Evolutionary conservation across 306 rosid genomes (phyloP), one percentile per base, ranked within the genome.

Genomic region (Vachellia pachyceras): DNA sequence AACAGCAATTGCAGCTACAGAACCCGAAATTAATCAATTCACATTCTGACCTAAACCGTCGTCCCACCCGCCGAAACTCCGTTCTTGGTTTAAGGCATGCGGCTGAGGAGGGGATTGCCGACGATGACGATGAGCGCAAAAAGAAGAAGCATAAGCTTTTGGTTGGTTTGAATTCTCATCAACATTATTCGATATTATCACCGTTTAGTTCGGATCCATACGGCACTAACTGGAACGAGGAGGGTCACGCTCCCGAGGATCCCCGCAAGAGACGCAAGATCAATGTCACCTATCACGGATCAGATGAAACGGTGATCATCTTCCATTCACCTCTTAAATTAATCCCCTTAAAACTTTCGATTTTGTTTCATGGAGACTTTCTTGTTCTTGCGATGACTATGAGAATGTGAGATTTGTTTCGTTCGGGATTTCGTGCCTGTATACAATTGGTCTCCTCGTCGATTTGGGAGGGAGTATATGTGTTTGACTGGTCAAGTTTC

Each of bases 401-500:
- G 66, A 41, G 17, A n/a, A 22, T 9, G 40, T 14, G 72, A 74
- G 75, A 54, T 80, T 82, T 69, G 22, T 60, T 77, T 70, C 29
- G 83, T 83, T 83, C 83, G 70, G 88, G 81, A 85, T 78, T 89
- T 89, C 91, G 94, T 92, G 95, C 90, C 82, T 75, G 77, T 73
- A 13, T 73, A 45, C 49, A 74, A 73, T 58, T 39, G 75, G 82
- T 68, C 69, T 80, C 79, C 64, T 88, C 73, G 83, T 79, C 85
- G 85, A 88, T 86, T 82, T 87, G 23, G 75, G 86, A 67, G 78
- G 80, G 68, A 61, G 77, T 64, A 70, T 69, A 74, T 78, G 85
- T 47, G 89, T 88, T 92, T 89, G 97, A 92, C 97, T 82, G 83
- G 92, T 94, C 92, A 87, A 86, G 89, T 88, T 94, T 88, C 77